These are phyloP conservation scores for Adansonia madagascariensis DNA, from an alignment of 441 rosid species.

Conservation along the genomic window DNA sequence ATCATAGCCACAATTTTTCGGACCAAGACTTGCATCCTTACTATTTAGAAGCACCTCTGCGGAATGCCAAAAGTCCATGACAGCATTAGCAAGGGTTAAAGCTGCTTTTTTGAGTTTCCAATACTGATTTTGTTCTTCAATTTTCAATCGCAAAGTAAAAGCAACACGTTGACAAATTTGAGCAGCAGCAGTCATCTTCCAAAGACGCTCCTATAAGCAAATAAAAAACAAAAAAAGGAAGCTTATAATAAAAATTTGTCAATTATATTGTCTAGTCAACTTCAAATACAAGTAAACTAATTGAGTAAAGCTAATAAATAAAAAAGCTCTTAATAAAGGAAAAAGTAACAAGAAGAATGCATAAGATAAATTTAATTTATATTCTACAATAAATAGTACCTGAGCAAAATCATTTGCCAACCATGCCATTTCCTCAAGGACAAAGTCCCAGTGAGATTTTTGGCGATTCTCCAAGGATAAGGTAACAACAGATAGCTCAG, in stretches of 20 bases:
- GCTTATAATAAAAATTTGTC: background rate
- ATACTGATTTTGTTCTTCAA: conserved; percentile 55
- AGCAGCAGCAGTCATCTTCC: conserved; percentile 98
- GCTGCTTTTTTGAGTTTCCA: conserved; percentile 67
- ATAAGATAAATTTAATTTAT: conserved; percentile 7
- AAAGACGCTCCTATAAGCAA: conserved; percentile 83
- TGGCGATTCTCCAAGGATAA: conserved; percentile 50
- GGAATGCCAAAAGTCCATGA: conserved; percentile 88
- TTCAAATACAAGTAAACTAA: background rate
- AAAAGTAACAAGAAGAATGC: background rate
- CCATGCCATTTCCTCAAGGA: conserved; percentile 99
- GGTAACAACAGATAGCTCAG: conserved; percentile 72
- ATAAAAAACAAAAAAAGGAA: conserved; percentile 21
- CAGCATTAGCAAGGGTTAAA: conserved; percentile 71
- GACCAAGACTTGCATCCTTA: conserved; percentile 36
- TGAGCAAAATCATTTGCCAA: conserved; percentile 98
- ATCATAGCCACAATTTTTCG: conserved; percentile 41
- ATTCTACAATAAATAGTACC: conserved; percentile 48
- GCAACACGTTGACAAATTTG: conserved; percentile 76
- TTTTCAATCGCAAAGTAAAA: conserved; percentile 60
- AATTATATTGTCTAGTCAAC: background rate
- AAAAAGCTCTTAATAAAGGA: conserved; percentile 21
- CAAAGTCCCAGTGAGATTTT: conserved; percentile 94
- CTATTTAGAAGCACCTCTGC: conserved; percentile 51
- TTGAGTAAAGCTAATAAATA: conserved; percentile 21